Conservation (phyloP, 768 basidiomycete species). For the Boletales sp. region DNA sequence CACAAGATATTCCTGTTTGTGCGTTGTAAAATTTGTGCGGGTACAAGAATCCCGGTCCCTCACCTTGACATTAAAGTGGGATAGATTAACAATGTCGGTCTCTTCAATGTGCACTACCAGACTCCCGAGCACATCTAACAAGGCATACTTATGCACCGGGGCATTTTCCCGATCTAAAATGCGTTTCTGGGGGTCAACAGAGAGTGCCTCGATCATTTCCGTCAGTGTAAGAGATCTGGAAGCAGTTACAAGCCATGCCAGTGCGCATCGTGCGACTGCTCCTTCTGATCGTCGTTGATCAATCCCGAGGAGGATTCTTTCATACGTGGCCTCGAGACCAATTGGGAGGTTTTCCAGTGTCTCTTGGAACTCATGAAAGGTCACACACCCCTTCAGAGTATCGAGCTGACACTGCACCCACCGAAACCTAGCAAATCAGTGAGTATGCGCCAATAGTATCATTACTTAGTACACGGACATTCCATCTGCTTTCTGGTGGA, state of each 20-base stretch:
- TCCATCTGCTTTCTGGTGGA: conserved; percentile 3
- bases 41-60: neutral
- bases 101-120: neutral
- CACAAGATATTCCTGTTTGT: neutral
- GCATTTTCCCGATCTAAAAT: neutral
- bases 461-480: conserved; percentile 1
- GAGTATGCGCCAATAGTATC: too few species aligned
- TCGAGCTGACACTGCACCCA: conserved; percentile 19
- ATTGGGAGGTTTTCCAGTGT: conserved; percentile 9
- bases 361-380: neutral
- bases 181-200: neutral
- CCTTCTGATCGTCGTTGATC: neutral
- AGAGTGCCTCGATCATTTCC: conserved; percentile 1
- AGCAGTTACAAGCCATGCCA: neutral
- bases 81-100: too few species aligned
- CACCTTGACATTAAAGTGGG: conserved; percentile 2
- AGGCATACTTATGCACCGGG: neutral
- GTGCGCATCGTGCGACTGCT: neutral
- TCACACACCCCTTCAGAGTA: conserved; percentile 3
- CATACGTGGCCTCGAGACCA: conserved; percentile 3
- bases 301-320: neutral
- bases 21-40: neutral
- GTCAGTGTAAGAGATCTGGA: conserved; percentile 1
- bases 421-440: conserved; percentile 11
- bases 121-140: neutral